phyloP scores from a whole-genome alignment of 306 rosid genomes.

The Quercus rubra region DNA sequence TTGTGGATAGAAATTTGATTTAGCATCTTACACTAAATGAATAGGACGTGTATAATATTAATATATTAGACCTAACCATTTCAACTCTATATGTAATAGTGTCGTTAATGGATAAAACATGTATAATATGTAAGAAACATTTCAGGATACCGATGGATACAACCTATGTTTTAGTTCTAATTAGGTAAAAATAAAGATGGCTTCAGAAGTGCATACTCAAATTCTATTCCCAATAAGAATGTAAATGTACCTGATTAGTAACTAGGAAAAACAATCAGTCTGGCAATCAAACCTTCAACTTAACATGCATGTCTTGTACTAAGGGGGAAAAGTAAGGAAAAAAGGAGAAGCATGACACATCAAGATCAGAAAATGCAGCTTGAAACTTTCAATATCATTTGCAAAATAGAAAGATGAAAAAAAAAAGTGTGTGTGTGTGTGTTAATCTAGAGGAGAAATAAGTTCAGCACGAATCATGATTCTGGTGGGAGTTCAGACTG shows the following conservation, averaged over 20 bases:
- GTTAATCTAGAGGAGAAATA: neutral
- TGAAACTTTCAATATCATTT: neutral
- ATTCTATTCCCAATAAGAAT: neutral
- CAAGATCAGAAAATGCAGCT: neutral
- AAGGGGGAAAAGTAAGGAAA: no score
- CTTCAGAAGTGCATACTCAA: neutral
- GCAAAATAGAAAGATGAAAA: no score
- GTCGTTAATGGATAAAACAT: no score
- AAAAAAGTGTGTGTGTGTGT: no score
- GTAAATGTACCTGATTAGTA: neutral
- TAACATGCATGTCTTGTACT: neutral
- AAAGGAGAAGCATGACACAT: neutral
- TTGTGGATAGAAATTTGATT: no score
- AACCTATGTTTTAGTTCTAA: neutral
- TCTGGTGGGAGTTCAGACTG: neutral
- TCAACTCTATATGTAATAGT: no score
- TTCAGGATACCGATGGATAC: neutral
- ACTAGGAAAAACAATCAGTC: neutral
- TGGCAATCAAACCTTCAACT: neutral
- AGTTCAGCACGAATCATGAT: neutral
- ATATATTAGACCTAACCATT: neutral
- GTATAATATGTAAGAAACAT: no score
- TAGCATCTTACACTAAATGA: neutral
- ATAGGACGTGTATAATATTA: neutral
- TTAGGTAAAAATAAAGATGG: neutral